Conservation (phyloP, 2,329 filamentous ascomycete genomes). For the Fusarium succisae region DNA sequence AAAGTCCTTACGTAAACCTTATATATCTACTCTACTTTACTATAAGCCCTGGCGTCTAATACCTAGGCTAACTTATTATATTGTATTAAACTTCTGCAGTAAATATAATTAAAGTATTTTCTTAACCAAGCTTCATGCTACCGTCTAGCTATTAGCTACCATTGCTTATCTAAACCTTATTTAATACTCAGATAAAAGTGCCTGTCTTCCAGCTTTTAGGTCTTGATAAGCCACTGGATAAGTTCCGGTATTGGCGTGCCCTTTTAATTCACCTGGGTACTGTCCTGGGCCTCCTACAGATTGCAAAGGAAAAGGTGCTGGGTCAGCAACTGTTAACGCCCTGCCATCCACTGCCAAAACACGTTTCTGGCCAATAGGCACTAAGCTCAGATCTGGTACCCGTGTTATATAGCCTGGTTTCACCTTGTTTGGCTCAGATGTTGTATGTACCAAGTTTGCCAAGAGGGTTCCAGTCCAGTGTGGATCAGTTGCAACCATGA, state of each 20-base stretch:
- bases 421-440: background rate
- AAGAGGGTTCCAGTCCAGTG: constrained; percentile 26
- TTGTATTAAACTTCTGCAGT: too few relatives aligned
- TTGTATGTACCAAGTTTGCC: constrained; percentile 21
- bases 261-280: background rate
- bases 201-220: background rate
- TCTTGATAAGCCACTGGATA: background rate
- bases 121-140: too few relatives aligned
- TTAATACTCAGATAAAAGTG: background rate
- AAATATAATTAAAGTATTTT: too few relatives aligned
- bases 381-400: background rate
- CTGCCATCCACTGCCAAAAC: background rate
- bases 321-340: background rate
- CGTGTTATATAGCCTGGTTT: constrained; percentile 21
- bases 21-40: too few relatives aligned
- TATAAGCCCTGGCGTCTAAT: too few relatives aligned
- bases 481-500: constrained; percentile 10
- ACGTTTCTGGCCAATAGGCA: background rate
- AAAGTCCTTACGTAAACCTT: too few relatives aligned
- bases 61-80: too few relatives aligned
- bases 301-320: background rate
- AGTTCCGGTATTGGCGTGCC: background rate
- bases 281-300: too few relatives aligned
- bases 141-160: too few relatives aligned
- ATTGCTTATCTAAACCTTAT: too few relatives aligned